These are phyloP conservation scores for Aciculosporium take DNA, from an alignment of 2,329 filamentous ascomycete species.

Conservation along the genomic window DNA sequence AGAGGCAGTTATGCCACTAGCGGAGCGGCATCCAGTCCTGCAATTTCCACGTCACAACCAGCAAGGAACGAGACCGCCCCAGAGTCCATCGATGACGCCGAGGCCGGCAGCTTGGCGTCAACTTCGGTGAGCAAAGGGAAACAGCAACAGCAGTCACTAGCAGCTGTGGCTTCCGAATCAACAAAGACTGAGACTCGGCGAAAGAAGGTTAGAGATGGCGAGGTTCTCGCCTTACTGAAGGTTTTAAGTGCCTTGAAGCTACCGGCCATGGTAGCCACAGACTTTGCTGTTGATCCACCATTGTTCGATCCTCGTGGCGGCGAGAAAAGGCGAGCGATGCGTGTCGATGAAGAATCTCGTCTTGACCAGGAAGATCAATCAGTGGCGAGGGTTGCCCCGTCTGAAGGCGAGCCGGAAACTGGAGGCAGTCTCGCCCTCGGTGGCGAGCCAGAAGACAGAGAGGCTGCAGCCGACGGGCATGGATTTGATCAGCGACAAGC, in stretches of 20 bases:
- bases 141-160: slow-evolving; percentile 7
- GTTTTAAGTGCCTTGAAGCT: slow-evolving; percentile 24
- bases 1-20: slow-evolving; percentile 70
- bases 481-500: slow-evolving; percentile 45
- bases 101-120: slow-evolving; percentile 16
- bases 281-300: slow-evolving; percentile 37
- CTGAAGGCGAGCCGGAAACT: slow-evolving; percentile 66
- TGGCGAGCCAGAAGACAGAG: slow-evolving; percentile 78
- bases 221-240: slow-evolving; percentile 22
- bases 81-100: slow-evolving; percentile 24
- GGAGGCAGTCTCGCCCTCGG: slow-evolving; percentile 77
- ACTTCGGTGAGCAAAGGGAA: slow-evolving; percentile 9
- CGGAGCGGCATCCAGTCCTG: slow-evolving; percentile 68
- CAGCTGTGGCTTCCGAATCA: not conserved
- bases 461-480: slow-evolving; percentile 36
- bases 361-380: slow-evolving; percentile 34
- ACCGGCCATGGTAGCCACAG: slow-evolving; percentile 8
- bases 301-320: slow-evolving; percentile 75
- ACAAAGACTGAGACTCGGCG: not conserved
- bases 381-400: slow-evolving; percentile 27
- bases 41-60: slow-evolving; percentile 46
- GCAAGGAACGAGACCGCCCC: slow-evolving; percentile 35
- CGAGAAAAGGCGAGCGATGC: slow-evolving; percentile 63
- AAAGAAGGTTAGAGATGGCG: slow-evolving; percentile 10
- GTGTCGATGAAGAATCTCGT: slow-evolving; percentile 51